Percentiles rank a stretch among this genome's conserved stretches.
Conservation (phyloP, 495 filamentous ascomycete genomes). For the Immersiella caudata region DNA sequence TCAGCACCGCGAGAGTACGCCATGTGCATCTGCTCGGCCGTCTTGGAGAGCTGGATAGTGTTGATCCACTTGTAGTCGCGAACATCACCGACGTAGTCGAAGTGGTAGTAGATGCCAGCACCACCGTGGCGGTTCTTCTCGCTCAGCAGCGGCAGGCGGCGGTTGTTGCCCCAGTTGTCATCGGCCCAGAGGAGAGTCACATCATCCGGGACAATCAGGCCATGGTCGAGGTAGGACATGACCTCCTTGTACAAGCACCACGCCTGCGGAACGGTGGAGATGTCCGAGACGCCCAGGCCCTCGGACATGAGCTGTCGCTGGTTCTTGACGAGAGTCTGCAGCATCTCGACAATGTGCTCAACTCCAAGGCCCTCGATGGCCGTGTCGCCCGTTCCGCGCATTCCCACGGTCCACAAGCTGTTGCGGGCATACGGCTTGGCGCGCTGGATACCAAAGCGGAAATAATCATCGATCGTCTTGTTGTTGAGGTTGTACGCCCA, state of each 20-base stretch:
- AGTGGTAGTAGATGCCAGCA: slow-evolving; percentile 78
- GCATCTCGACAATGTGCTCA: slow-evolving; percentile 58
- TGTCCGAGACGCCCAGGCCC: slow-evolving; percentile 54
- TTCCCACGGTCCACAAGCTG: slow-evolving; percentile 69
- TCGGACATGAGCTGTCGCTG: slow-evolving; percentile 61
- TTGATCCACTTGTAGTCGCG: slow-evolving; percentile 74
- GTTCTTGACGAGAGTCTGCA: slow-evolving; percentile 61
- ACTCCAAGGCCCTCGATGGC: slow-evolving; percentile 56
- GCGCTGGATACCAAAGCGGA: slow-evolving; percentile 65
- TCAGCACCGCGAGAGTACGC: slow-evolving; percentile 64
- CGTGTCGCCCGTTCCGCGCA: slow-evolving; percentile 71
- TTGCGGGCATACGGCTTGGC: slow-evolving; percentile 66
- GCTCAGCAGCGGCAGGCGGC: slow-evolving; percentile 62
- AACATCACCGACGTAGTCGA: slow-evolving; percentile 70
- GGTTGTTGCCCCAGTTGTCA: slow-evolving; percentile 75
- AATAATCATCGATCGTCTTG: slow-evolving; percentile 64
- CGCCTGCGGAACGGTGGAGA: slow-evolving; percentile 65
- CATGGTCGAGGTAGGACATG: slow-evolving; percentile 66
- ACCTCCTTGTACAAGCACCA: slow-evolving; percentile 77
- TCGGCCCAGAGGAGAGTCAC: slow-evolving; percentile 75
- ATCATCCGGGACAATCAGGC: slow-evolving; percentile 69
- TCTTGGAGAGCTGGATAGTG: slow-evolving; percentile 67
- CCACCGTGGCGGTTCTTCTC: slow-evolving; percentile 65
- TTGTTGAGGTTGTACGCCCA: slow-evolving; percentile 73
- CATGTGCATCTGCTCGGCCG: slow-evolving; percentile 64